Conservation (phyloP, 2,329 filamentous ascomycete species). For the Colletotrichum simmondsii region DNA sequence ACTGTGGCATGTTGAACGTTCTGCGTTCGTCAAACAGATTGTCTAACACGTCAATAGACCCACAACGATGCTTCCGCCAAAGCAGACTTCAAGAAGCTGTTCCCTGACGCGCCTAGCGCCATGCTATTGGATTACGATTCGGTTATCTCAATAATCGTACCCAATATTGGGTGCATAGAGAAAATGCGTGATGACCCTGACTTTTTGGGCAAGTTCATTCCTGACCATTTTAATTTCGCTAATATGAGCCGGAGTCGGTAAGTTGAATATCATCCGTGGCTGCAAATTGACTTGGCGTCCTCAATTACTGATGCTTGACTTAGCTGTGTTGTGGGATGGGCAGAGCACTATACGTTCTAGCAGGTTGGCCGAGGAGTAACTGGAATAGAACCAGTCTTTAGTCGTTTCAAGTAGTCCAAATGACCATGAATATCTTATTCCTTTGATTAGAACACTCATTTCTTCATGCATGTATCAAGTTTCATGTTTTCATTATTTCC, state of each 20-base stretch:
- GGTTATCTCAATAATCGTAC: conserved; percentile 6
- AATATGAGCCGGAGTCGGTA: conserved; percentile 16
- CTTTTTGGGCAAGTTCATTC: conserved; percentile 4
- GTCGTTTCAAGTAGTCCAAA: too few relatives aligned
- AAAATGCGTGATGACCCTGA: conserved; percentile 19
- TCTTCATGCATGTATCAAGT: too few relatives aligned
- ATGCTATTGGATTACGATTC: conserved; percentile 14
- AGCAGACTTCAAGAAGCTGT: conserved; percentile 2
- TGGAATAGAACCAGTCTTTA: neutral
- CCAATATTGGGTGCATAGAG: neutral
- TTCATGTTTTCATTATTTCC: too few relatives aligned
- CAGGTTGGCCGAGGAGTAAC: neutral
- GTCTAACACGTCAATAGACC: neutral
- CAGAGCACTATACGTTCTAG: neutral
- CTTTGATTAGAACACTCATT: too few relatives aligned
- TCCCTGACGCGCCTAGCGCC: neutral
- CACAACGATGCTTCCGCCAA: conserved; percentile 14
- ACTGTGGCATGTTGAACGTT: neutral
- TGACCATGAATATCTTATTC: too few relatives aligned
- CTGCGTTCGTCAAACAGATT: too few relatives aligned
- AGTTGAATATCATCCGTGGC: neutral
- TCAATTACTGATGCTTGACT: neutral
- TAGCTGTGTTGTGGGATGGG: conserved; percentile 16
- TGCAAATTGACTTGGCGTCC: too few relatives aligned
- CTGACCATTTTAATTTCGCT: conserved; percentile 22